Conservation (phyloP, 1,284 basidiomycete genomes). For the Marasmius tenuissimus region DNA sequence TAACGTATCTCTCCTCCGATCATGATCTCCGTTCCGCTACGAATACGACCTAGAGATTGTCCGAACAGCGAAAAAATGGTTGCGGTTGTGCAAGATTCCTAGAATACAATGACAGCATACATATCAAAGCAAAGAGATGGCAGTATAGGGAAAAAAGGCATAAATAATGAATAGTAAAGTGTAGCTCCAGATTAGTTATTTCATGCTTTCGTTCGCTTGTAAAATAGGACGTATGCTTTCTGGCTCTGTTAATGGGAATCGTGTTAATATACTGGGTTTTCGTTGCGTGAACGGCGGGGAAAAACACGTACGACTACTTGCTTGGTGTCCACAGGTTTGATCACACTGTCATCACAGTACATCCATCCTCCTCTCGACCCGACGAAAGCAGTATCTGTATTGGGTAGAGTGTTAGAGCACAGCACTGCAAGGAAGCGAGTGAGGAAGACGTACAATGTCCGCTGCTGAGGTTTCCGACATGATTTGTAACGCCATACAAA, state of each 20-base stretch:
- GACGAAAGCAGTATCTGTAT: constrained; percentile 82
- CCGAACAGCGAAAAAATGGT: background rate
- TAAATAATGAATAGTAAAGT: constrained; percentile 1
- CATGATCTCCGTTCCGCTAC: background rate
- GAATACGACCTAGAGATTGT: background rate
- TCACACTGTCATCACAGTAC: constrained; percentile 86
- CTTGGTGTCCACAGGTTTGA: constrained; percentile 66
- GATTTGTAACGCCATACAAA: constrained; percentile 89
- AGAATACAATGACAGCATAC: constrained; percentile 5
- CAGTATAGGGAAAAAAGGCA: background rate
- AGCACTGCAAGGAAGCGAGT: background rate
- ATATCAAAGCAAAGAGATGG: background rate
- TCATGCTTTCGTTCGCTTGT: constrained; percentile 70
- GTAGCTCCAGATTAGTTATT: constrained; percentile 18
- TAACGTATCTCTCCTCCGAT: background rate
- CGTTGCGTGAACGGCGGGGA: background rate
- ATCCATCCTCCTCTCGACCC: constrained; percentile 79
- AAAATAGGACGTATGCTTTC: constrained; percentile 87
- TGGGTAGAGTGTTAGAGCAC: background rate
- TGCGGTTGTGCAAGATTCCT: background rate
- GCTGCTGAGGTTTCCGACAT: constrained; percentile 86
- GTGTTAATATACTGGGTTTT: constrained; percentile 11
- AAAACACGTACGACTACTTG: constrained; percentile 78
- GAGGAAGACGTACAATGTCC: constrained; percentile 79
- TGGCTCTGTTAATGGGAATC: constrained; percentile 54